Evolutionary conservation across 1,139 yeast species (phyloP), one percentile per base, ranked within the genome.

Genomic region (Sugiyamaella novakii): DNA sequence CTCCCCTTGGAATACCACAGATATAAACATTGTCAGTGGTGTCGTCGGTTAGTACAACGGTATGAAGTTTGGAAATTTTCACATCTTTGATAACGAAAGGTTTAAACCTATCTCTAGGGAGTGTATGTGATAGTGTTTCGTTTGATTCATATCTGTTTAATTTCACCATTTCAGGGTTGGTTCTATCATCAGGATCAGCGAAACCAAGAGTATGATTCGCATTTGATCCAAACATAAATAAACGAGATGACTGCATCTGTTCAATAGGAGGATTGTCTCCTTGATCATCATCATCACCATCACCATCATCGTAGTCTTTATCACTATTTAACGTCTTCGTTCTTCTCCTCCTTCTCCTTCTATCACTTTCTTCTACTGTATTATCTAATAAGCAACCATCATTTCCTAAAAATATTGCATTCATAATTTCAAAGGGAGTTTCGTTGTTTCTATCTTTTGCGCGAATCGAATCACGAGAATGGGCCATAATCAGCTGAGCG

Each of bases 1-100:
- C 96, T 50, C 84, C 71, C 0, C 84, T 75, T 1, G 86, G 84
- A 34, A 80, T 74, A 0, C 96, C 96, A 57, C 84, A 78, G 0
- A 84, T 68, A 52, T 69, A 80, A 0, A 87, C 58, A 43, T 74
- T 73, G 3, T 80, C 79, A 1, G 54, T 36, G 0, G 65, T 57
- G 39, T 78, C 80, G 12, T 74, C 72, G 0, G 91, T 80, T 2
- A 84, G 59, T 0, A 83, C 66, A 0, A 84, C 67, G 0, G 91
- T 75, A 62, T 87, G 95, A 55, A 81, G 79, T 61, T 83, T 84
- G 3, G 92, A 81, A 49, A 87, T 68, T 14, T 66, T 66, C 1
- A 82, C 65, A 31, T 72, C 70, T 34, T 66, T 68, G 50, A 77
- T 73, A 27, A 83, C 62, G 5, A 61, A 49, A 1, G 63, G 59